Conservation (phyloP, 2,329 filamentous ascomycete species). For the Periconia macrospinosa region DNA sequence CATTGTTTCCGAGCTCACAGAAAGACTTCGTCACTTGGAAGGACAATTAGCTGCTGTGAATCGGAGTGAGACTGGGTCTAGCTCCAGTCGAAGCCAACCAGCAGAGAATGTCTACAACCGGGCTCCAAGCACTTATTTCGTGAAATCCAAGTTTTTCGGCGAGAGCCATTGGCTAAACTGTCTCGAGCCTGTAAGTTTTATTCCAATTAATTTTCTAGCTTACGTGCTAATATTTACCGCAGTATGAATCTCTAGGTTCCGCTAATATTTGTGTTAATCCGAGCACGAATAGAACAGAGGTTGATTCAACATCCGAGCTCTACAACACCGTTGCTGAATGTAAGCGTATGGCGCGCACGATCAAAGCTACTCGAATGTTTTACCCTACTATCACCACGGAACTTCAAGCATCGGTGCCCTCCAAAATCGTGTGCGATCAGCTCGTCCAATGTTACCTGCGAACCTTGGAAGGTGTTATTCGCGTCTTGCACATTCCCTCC, state of each 20-base stretch:
- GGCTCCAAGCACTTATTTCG: conserved; percentile 10
- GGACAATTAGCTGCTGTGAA: background rate
- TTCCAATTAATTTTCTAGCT: background rate
- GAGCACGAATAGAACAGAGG: conserved; percentile 42
- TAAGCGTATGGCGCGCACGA: conserved; percentile 55
- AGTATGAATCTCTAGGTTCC: conserved; percentile 23
- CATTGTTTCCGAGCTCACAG: background rate
- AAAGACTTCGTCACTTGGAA: background rate
- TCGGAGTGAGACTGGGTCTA: background rate
- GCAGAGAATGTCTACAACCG: background rate
- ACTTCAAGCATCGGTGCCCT: conserved; percentile 50
- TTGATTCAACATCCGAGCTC: conserved; percentile 27
- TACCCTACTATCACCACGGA: conserved; percentile 49
- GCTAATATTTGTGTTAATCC: conserved; percentile 34
- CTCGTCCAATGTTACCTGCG: conserved; percentile 55
- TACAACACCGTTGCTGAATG: conserved; percentile 39
- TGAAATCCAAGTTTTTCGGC: conserved; percentile 60
- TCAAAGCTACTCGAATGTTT: conserved; percentile 49
- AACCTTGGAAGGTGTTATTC: conserved; percentile 52
- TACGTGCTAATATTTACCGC: background rate
- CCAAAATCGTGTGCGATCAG: conserved; percentile 47
- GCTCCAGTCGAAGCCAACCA: background rate
- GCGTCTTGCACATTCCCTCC: conserved; percentile 55
- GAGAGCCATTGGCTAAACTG: conserved; percentile 54
- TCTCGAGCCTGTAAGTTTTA: conserved; percentile 36